A percentile compares a stretch with the other conserved stretches of the same genome.
Conservation (phyloP, 1,284 basidiomycete species). For the Lentinula novae-zelandiae region DNA sequence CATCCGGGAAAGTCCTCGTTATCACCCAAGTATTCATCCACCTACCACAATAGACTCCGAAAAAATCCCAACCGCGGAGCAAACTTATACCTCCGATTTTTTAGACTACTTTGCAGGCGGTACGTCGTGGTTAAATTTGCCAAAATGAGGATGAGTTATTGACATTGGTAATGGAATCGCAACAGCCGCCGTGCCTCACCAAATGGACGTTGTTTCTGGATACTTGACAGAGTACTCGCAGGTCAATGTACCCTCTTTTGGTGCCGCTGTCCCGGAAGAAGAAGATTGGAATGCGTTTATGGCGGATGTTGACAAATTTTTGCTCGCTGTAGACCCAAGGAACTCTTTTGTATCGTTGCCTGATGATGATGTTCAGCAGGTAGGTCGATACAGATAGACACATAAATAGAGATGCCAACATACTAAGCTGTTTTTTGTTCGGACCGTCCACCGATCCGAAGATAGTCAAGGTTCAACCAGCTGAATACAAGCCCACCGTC, state of each 20-base stretch:
- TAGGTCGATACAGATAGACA: neutral
- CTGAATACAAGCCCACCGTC: slow-evolving; percentile 13
- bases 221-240: too few relatives aligned
- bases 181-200: neutral
- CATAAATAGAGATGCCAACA: neutral
- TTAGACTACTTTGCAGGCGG: neutral
- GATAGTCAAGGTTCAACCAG: neutral
- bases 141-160: neutral
- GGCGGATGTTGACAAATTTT: slow-evolving; percentile 5
- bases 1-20: too few relatives aligned
- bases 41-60: too few relatives aligned
- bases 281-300: slow-evolving; percentile 13
- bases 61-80: too few relatives aligned
- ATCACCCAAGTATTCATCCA: too few relatives aligned
- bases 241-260: neutral
- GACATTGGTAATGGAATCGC: neutral
- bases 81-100: neutral
- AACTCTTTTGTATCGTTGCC: too few relatives aligned
- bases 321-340: neutral
- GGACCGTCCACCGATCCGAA: neutral
- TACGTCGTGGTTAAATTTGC: neutral
- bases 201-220: neutral
- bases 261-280: neutral
- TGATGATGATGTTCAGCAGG: neutral
- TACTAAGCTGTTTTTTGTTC: neutral